Evolutionary conservation across 1,284 basidiomycete species (phyloP).

Genomic region (Cerioporus squamosus): DNA sequence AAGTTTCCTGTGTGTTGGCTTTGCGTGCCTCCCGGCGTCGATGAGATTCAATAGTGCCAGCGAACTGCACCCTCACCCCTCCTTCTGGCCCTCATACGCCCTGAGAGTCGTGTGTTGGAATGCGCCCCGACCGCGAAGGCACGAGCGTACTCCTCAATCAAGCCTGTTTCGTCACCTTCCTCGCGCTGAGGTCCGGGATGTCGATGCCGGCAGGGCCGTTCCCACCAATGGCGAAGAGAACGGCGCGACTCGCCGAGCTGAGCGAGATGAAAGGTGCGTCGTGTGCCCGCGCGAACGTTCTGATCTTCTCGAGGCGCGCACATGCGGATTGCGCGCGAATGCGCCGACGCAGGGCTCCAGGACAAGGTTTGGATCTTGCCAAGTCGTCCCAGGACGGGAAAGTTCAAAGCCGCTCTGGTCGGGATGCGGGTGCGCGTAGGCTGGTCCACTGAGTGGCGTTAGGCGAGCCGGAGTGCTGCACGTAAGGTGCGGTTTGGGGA

Average conservation of each 20-base stretch:
- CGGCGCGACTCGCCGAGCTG: conserved; percentile 23
- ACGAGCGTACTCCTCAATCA: conserved; percentile 9
- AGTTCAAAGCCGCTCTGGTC: conserved; percentile 3
- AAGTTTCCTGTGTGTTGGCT: conserved; percentile 23
- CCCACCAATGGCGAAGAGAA: conserved; percentile 15
- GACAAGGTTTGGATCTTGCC: conserved; percentile 15
- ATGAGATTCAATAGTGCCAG: conserved; percentile 10
- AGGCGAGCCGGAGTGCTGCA: conserved; percentile 5
- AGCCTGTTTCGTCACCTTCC: conserved; percentile 13
- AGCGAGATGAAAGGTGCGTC: conserved; percentile 23
- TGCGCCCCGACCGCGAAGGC: conserved; percentile 1
- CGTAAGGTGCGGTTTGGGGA: conserved; percentile 14
- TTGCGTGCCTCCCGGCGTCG: conserved; percentile 1
- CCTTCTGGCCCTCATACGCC: conserved; percentile 1
- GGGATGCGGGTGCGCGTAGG: conserved; percentile 9
- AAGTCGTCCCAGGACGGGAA: conserved; percentile 5
- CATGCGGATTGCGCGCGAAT: conserved; percentile 10
- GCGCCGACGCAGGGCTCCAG: neutral
- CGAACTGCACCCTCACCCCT: conserved; percentile 13
- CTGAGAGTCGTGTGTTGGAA: neutral
- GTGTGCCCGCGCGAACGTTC: conserved; percentile 18
- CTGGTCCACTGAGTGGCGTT: conserved; percentile 2
- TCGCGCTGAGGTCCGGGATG: conserved; percentile 11
- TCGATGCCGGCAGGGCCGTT: conserved; percentile 14
- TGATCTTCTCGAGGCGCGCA: conserved; percentile 17